Evolutionary conservation across 305 asterid genomes (phyloP), one percentile per base, ranked within the genome.

Genomic region (Solanum hybrid): DNA sequence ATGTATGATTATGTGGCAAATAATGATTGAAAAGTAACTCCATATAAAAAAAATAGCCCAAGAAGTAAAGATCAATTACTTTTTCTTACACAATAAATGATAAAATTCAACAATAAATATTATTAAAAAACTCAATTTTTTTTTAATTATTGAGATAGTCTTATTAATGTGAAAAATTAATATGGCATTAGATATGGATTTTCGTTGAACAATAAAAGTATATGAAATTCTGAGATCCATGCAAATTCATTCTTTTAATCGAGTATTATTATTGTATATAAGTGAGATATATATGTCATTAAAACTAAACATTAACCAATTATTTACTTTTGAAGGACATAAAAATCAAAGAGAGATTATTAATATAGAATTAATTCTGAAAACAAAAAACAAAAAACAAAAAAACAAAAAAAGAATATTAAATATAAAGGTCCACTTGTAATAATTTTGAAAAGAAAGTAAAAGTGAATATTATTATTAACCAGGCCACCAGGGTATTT

Each of bases 371-470:
- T 51, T 5, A 16, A 51, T 16, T 51, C 64, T 51, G 4, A 51
- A 51, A 46, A 0, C 0, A 14, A 46, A 46, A 46, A 46, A 46
- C 1, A 46, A 46, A 46, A 40, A 1, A 13, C 0, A 0, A 1
- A 40, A 36, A 37, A 1, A 40, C 9, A 40, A 40, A 40, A 40
- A 40, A 40, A 12, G 56, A 42, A 12, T 42, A 42, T 42, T 42
- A 42, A 42, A 42, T 42, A 42, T 13, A 42, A 42, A 42, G 6
- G 6, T 42, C 56, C 60, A 42, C 60, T 42, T 42, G 20, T 42
- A 42, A 42, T 42, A 42, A 42, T 42, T 42, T 42, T 51, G 66
- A 51, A 51, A 51, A 51, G n/a, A 56, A 56, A 56, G 1, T 17
- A 20, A 56, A 56, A 51, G n/a, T 17, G 24, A 56, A 56, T 17